phyloP scores from a whole-genome alignment of 805 yeast species.

The Isabelozyma gotoi region DNA sequence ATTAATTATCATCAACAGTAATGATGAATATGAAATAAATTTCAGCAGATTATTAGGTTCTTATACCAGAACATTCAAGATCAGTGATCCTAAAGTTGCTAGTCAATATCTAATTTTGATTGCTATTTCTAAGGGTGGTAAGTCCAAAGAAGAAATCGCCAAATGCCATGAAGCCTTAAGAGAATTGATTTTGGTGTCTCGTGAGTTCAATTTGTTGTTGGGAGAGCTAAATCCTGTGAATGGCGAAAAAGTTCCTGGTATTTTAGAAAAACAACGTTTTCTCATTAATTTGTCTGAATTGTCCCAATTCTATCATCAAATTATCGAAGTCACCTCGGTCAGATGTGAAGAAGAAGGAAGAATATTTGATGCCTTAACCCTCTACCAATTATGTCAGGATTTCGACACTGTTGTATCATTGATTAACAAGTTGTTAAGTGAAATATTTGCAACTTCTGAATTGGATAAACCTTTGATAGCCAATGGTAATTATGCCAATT shows the following conservation, averaged over 20 bases:
- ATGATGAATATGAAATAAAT: constrained; percentile 36
- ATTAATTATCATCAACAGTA: constrained; percentile 30
- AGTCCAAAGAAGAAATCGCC: constrained; percentile 44
- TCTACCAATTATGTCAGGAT: constrained; percentile 87
- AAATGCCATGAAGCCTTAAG: constrained; percentile 76
- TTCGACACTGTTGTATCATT: constrained; percentile 75
- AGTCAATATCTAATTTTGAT: constrained; percentile 83
- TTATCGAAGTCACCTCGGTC: constrained; percentile 81
- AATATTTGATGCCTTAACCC: constrained; percentile 75
- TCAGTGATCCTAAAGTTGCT: constrained; percentile 85
- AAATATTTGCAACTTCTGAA: constrained; percentile 69
- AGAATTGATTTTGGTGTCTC: constrained; percentile 80
- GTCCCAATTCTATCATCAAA: constrained; percentile 60
- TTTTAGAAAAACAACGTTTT: constrained; percentile 73
- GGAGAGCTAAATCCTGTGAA: constrained; percentile 75
- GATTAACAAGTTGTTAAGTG: constrained; percentile 76
- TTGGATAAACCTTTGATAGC: constrained; percentile 54
- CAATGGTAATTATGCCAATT: constrained; percentile 43
- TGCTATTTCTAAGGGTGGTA: constrained; percentile 46
- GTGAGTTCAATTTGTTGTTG: constrained; percentile 76
- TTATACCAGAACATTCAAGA: constrained; percentile 79
- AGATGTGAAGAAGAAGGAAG: constrained; percentile 92
- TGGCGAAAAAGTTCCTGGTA: constrained; percentile 79
- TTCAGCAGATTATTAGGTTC: constrained; percentile 72
- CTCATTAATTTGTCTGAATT: constrained; percentile 60